Base-by-base conservation (phyloP, 306 rosid genomes). In the Corylus avellana region DNA sequence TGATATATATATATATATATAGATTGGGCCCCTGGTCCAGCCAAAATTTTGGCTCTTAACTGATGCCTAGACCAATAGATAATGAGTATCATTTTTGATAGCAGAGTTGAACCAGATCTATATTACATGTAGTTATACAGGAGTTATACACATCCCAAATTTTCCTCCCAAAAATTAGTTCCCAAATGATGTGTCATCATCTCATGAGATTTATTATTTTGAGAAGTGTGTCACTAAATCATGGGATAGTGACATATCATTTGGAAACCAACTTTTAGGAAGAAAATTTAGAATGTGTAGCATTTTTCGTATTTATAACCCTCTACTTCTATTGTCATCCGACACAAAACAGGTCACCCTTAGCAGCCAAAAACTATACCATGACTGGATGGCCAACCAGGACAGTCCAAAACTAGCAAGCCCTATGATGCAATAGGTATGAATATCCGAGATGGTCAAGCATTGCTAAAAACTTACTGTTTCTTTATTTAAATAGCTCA, bases 381-480 rank as follows among this genome's bases (percentile, higher is more conserved):
- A 37, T 53, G 49, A 54, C 51, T 25, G 54, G 6, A 12, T 54
- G 35, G 71, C 20, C 42, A 20, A 68, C 58, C 12, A 54, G 46
- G 54, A 55, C 48, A 50, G 12, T 49, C 75, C 20, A 9, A 12
- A 72, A 72, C 4, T 14, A 72, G 75, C 46, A 50, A 25, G 42
- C 42, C 57, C 72, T n/a, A 64, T 59, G 72, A 67, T 68, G 50
- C 42, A 8, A 17, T 42, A 5, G 74, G 44, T 35, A 58, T 37
- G 70, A 42, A 67, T 12, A 47, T 73, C 46, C 12, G 35, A 51
- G 22, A 61, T 57, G 22, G 55, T 18, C 14, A 77, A 71, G 70
- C 7, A 53, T 58, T 73, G 48, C 62, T 47, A 8, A 79, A 78
- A 79, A 85, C 98, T 86, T 84, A 93, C 98, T 80, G 54, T 61